phyloP scores from a whole-genome alignment of 345 rosid genomes.

The Salix koriyanagi region DNA sequence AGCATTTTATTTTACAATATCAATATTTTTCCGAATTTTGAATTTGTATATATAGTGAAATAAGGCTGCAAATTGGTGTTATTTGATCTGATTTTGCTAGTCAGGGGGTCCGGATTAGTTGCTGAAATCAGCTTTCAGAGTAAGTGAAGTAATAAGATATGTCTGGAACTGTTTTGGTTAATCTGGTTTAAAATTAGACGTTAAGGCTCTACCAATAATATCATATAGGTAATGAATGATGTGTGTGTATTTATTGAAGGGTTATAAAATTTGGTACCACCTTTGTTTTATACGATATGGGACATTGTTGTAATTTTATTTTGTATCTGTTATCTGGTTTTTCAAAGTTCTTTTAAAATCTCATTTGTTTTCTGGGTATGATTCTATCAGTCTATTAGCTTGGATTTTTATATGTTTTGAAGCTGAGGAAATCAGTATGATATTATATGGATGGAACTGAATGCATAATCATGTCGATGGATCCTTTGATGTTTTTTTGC shows the following conservation, averaged over 20 bases:
- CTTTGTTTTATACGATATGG: neutral
- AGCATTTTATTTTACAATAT: neutral
- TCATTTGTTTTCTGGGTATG: neutral
- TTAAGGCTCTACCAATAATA: neutral
- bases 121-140: neutral
- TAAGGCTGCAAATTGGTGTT: neutral
- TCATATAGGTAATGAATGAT: neutral
- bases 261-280: neutral
- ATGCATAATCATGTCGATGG: neutral
- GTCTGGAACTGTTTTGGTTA: neutral
- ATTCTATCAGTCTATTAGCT: neutral
- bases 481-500: neutral
- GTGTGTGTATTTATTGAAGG: neutral
- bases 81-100: neutral
- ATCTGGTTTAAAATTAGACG: neutral
- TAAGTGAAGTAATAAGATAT: neutral
- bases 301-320: neutral
- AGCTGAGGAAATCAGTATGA: neutral
- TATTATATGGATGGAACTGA: neutral
- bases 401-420: neutral
- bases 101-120: neutral
- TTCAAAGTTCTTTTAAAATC: neutral
- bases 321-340: neutral
- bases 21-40: neutral
- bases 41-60: neutral